Percentiles rank a stretch among this genome's conserved stretches.
Evolutionary conservation across 164 flowering plant genomes (phyloP).

Genomic region (Aristolochia californica): DNA sequence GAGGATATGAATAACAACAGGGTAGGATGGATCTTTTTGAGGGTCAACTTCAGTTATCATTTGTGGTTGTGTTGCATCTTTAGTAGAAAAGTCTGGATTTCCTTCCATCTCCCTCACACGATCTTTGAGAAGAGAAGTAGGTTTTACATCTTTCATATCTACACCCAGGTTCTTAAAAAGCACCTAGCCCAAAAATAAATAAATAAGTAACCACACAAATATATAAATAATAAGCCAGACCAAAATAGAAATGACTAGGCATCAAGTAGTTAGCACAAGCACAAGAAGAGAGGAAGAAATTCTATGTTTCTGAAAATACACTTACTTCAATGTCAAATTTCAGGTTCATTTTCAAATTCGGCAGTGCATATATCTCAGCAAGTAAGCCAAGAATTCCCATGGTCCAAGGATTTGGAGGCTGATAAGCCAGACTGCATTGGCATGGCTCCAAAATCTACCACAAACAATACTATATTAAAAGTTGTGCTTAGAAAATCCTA

Average conservation of each 20-base stretch:
- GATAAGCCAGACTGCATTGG: slow-evolving; percentile 77
- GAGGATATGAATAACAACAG: slow-evolving; percentile 8
- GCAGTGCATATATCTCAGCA: slow-evolving; percentile 86
- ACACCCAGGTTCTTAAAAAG: slow-evolving; percentile 80
- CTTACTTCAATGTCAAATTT: slow-evolving; percentile 96
- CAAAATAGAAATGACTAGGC: not conserved
- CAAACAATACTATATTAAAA: slow-evolving; percentile 5
- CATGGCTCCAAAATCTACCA: slow-evolving; percentile 81
- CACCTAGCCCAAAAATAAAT: slow-evolving; percentile 33
- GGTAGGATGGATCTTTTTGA: slow-evolving; percentile 28
- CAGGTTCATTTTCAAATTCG: slow-evolving; percentile 94
- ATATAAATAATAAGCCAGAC: not conserved
- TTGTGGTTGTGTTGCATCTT: slow-evolving; percentile 67
- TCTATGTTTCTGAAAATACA: not conserved
- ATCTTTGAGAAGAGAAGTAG: slow-evolving; percentile 78
- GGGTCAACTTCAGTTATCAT: slow-evolving; percentile 57
- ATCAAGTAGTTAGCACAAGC: too few relatives aligned
- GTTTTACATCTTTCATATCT: slow-evolving; percentile 76
- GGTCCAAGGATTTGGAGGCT: slow-evolving; percentile 98
- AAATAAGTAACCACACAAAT: not conserved
- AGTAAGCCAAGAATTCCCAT: slow-evolving; percentile 89
- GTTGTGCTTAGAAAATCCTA: not conserved
- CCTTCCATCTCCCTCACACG: slow-evolving; percentile 78
- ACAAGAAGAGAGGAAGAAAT: too few relatives aligned
- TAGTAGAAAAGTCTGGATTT: slow-evolving; percentile 94